Conservation (phyloP, 1,284 basidiomycete species). For the Thecaphora frezii region DNA sequence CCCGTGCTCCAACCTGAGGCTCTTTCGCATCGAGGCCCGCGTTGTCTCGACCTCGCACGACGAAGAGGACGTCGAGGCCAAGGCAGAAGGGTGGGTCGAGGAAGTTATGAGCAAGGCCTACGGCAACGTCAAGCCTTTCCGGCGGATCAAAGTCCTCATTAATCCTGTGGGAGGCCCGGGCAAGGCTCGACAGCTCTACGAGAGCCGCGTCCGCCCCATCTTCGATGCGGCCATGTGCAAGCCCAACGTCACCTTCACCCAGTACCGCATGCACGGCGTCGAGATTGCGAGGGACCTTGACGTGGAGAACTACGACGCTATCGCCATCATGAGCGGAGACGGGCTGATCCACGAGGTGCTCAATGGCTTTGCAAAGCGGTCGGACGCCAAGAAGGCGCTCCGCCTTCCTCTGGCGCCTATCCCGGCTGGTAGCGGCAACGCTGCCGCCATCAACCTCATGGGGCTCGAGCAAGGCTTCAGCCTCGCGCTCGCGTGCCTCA, state of each 20-base stretch:
- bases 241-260: conserved; percentile 66
- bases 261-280: conserved; percentile 69
- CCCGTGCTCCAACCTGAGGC: conserved; percentile 40
- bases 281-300: conserved; percentile 70
- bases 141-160: conserved; percentile 67
- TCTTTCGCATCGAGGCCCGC: conserved; percentile 48
- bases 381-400: conserved; percentile 72
- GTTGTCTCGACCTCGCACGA: conserved; percentile 8
- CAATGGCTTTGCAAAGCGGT: conserved; percentile 81
- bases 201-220: conserved; percentile 75
- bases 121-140: conserved; percentile 22
- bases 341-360: conserved; percentile 87
- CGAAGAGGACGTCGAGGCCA: conserved; percentile 16
- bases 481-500: conserved; percentile 69
- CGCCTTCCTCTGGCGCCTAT: conserved; percentile 77
- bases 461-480: conserved; percentile 51
- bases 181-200: conserved; percentile 69
- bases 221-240: conserved; percentile 74
- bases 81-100: conserved; percentile 25
- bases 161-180: conserved; percentile 88
- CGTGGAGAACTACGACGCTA: conserved; percentile 67
- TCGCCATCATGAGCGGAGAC: conserved; percentile 85
- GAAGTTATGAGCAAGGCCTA: conserved; percentile 35
- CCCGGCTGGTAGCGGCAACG: conserved; percentile 85
- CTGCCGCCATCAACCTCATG: conserved; percentile 72